Evolutionary conservation across 768 basidiomycete species (phyloP), one percentile per base, ranked within the genome.

Genomic region (Xerocomus spinulosus): DNA sequence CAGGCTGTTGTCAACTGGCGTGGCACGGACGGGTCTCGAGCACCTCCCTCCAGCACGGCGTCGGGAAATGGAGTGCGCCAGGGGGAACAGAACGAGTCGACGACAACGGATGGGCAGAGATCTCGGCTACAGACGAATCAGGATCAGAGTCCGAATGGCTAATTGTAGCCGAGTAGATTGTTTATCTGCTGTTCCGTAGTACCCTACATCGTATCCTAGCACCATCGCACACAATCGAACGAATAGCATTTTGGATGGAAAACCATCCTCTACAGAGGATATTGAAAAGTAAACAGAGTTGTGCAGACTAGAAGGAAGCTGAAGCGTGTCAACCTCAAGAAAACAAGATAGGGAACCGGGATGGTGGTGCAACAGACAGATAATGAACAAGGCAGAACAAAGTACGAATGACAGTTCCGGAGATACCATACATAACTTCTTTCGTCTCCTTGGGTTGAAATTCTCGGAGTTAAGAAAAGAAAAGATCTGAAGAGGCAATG

Each of bases 71-170:
- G 65, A 14, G 68, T 71, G 38, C 76, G 67, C 25, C 69, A 67
- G 41, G 76, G 61, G 47, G 74, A 74, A 44, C 70, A 57, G 42
- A 55, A 48, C 47, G 58, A 54, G 47, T 36, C 55, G 67, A 63
- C 50, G 50, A 58, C 63, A 80, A 86, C 70, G 80, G 80, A 84
- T 84, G 84, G 85, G 74, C 81, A 74, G 60, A 75, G 71, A 69
- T 86, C 82, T 78, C 87, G 77, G 65, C 70, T 73, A 67, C 74
- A 71, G 77, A 82, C 78, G 78, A 73, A 67, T 67, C 70, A 78
- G 82, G 83, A 82, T 82, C 80, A 80, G 87, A 91, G 81, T 66
- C 89, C 86, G 89, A 92, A 91, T 92, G 90, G 88, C 60, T 92
- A 60, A 83, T 91, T 23, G 74, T 91, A 25, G 75, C 79, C 50